Base-by-base conservation (phyloP, 805 yeast species). In the Barnettozyma botsteinii region DNA sequence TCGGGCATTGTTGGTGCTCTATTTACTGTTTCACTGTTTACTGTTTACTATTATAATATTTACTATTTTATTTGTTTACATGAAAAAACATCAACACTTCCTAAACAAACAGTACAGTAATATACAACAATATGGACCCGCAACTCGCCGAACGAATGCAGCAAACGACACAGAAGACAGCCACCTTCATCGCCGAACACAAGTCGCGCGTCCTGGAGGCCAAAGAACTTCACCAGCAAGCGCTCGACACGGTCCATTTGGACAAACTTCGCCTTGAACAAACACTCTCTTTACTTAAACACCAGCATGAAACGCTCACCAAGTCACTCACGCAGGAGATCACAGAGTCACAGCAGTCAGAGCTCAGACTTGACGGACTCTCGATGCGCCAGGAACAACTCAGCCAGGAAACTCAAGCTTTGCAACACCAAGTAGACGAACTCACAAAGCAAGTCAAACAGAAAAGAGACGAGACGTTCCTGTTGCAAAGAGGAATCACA, bases 311-410 rank as follows among this genome's bases (percentile, higher is more conserved):
- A n/a, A n/a, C n/a, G n/a, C n/a, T n/a, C n/a, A n/a, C 17, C 9
- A 10, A 20, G 24, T n/a, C 21, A 20, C 19, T 51, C 1, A 44
- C 40, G 3, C 31, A 36, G 5, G 57, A 52, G 17, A 19, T 39
- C 1, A 27, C 24, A 8, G 55, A 58, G 19, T 69, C 65, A 20
- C 64, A 64, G 36, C 46, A 55, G 5, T 43, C 33, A 55, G 66
- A 48, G 61, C 62, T 31, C 60, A 64, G 45, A 61, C 61, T 54
- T 9, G 38, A 45, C 10, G 56, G 42, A 13, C 56, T 70, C 29
- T 48, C 53, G 8, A 38, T 55, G 7, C 65, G 71, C 31, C 67
- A 68, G 40, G 53, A 53, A 7, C 56, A 57, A 24, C 50, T 73
- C 25, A 47, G 50, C 7, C 50, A 57, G 6, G 64, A 61, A 21